Base-by-base conservation (phyloP, 305 asterid genomes). In the Fraxinus platypoda region DNA sequence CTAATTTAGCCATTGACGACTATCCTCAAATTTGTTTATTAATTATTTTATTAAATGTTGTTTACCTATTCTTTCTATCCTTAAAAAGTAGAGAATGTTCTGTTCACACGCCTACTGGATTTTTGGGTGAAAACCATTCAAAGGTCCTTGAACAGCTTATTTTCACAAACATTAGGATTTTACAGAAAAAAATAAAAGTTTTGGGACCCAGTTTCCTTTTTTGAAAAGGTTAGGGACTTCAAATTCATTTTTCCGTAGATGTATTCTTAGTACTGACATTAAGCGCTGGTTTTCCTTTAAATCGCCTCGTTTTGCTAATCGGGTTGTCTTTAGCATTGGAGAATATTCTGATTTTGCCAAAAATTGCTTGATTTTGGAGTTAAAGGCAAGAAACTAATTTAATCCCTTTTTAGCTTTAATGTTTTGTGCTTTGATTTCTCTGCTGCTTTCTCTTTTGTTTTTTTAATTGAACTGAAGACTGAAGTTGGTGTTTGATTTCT, bases 291-390 rank as follows among this genome's bases (percentile, higher is more conserved):
- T 12, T 59, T 37, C 73, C 33, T 52, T 34, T 66, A 25, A 30
- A 74, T 31, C n/a, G 26, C 81, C 87, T 79, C 80, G 83, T 75
- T 80, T 81, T 77, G 71, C 41, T 73, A 25, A 30, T 68, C 74
- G 84, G 87, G 38, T 73, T 28, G 68, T 75, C 72, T 75, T 71
- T 71, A 79, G 80, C 78, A 64, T 73, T 81, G 38, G 81, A 76
- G 74, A n/a, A 37, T 1, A 81, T 80, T 34, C 78, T 74, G 82
- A 64, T 84, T 49, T 49, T 17, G 62, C 62, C 62, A 3, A 49
- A 49, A 15, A 17, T 49, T 49, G 21, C 62, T 49, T 17, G 62
- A 17, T 4, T 79, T 81, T 76, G 23, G 25, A 41, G 84, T 72
- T 66, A 26, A 49, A 83, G 75, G 78, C 82, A 79, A 68, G 86